Conservation (phyloP, 2,329 filamentous ascomycete genomes). For the Colletotrichum caudatum region DNA sequence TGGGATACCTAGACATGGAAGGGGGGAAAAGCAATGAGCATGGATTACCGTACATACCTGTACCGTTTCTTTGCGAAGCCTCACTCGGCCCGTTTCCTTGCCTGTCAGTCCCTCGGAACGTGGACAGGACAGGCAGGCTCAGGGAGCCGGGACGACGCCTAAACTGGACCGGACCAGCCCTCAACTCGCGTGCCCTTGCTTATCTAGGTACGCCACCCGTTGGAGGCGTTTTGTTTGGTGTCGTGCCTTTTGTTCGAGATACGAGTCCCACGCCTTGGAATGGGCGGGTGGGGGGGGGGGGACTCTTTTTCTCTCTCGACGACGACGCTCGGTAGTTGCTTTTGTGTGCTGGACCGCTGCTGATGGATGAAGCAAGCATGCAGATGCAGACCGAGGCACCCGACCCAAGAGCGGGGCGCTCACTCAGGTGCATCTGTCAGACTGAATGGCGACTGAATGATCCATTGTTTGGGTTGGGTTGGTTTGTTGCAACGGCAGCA, state of each 20-base stretch:
- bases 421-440: constrained; percentile 15
- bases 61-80: constrained; percentile 15
- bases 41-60: constrained; percentile 31
- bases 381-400: constrained; percentile 7
- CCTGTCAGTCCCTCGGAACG: constrained; percentile 31
- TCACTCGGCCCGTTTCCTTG: constrained; percentile 37
- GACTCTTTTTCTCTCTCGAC: not conserved
- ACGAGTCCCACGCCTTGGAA: not conserved
- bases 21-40: constrained; percentile 28
- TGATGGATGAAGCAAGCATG: not conserved
- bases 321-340: not conserved
- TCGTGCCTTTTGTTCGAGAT: constrained; percentile 1
- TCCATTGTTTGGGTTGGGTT: not conserved
- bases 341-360: constrained; percentile 11
- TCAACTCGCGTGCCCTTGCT: constrained; percentile 25
- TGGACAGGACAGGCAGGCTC: constrained; percentile 20
- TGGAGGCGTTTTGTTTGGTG: constrained; percentile 19
- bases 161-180: constrained; percentile 2
- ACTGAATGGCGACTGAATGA: constrained; percentile 16
- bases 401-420: not conserved
- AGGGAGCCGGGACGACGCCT: constrained; percentile 29
- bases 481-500: not conserved
- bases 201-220: constrained; percentile 21
- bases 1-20: constrained; percentile 19
- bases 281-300: not conserved